Conservation (phyloP, 257 asterid species). For the Forsythia viridissima region DNA sequence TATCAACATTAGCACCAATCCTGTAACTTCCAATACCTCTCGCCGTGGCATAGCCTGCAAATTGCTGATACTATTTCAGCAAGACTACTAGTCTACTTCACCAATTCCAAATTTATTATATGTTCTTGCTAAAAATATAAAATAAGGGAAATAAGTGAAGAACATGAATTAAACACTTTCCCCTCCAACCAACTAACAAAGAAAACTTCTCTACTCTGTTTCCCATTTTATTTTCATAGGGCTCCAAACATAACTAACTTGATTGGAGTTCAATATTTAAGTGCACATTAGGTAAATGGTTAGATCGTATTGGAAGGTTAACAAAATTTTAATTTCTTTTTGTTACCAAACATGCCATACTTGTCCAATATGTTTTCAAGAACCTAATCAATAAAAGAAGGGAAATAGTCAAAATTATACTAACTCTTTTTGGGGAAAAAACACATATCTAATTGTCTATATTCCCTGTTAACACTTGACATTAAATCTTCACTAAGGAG, state of each 20-base stretch:
- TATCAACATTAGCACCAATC: constrained; percentile 32
- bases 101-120: neutral
- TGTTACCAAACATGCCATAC: too few relatives aligned
- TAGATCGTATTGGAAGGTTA: neutral
- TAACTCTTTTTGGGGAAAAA: neutral
- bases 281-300: too few relatives aligned
- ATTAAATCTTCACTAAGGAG: neutral
- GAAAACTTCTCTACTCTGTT: neutral
- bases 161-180: neutral
- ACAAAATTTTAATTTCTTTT: neutral
- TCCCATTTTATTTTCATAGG: neutral
- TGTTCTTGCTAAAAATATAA: neutral
- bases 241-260: neutral
- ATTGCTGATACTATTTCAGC: constrained; percentile 19
- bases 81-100: neutral
- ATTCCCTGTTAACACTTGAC: neutral
- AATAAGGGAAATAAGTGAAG: neutral
- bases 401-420: constrained; percentile 1
- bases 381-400: neutral
- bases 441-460: neutral
- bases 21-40: constrained; percentile 41
- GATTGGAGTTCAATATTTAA: neutral
- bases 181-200: neutral
- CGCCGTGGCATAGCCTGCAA: constrained; percentile 49
- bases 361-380: too few relatives aligned